Percentiles rank a stretch among this genome's conserved stretches.
Evolutionary conservation across 1,284 basidiomycete species (phyloP).

Genomic region (Inonotus hispidus): DNA sequence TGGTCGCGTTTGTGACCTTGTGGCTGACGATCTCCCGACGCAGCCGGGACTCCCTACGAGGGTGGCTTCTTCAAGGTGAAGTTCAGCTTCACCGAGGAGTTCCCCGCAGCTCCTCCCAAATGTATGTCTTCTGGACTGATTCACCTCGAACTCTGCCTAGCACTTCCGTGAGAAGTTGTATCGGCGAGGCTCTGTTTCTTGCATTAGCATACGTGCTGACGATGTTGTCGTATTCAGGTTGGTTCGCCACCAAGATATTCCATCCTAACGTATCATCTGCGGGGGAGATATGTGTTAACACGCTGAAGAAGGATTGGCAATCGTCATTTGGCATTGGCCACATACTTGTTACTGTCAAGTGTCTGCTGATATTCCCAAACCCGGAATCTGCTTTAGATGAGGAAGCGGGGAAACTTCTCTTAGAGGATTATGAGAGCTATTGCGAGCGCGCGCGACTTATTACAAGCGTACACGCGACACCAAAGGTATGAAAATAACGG

Average conservation of each 20-base stretch:
- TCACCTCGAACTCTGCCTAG: neutral
- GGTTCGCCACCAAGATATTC: constrained; percentile 91
- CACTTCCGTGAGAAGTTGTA: neutral
- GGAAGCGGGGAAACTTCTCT: constrained; percentile 85
- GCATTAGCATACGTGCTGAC: constrained; percentile 12
- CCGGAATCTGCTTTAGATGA: constrained; percentile 94
- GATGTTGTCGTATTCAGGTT: constrained; percentile 45
- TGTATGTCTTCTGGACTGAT: constrained; percentile 46
- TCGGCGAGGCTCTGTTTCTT: neutral
- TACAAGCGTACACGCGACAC: constrained; percentile 83
- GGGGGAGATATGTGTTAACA: constrained; percentile 97
- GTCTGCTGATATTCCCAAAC: constrained; percentile 93
- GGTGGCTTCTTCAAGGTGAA: constrained; percentile 87
- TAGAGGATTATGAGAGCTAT: constrained; percentile 86
- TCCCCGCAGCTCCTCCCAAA: constrained; percentile 86
- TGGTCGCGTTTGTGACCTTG: constrained; percentile 7
- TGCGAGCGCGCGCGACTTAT: constrained; percentile 76
- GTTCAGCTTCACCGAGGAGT: constrained; percentile 86
- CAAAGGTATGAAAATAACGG: constrained; percentile 32
- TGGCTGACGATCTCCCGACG: constrained; percentile 28
- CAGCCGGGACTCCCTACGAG: constrained; percentile 87
- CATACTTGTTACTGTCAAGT: constrained; percentile 89
- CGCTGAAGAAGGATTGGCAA: constrained; percentile 96
- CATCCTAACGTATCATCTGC: constrained; percentile 89
- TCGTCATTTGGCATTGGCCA: constrained; percentile 86